Conservation (phyloP, 805 yeast genomes). For the Nakazawaea ambrosiae region DNA sequence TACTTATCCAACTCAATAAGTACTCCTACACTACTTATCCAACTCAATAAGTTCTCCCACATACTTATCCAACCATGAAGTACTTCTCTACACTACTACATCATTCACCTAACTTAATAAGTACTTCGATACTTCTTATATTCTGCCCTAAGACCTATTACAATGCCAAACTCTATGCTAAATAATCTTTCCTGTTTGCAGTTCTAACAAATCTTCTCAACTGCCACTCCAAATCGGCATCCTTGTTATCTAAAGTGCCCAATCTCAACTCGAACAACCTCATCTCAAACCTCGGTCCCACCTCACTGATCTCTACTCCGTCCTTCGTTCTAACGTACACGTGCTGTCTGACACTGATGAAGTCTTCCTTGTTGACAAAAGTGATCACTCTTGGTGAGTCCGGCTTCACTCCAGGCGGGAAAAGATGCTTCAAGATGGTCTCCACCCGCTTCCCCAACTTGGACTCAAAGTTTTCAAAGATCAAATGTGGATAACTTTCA, state of each 20-base stretch:
- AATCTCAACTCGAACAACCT: slow-evolving; percentile 78
- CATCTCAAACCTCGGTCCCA: slow-evolving; percentile 99
- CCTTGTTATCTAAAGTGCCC: slow-evolving; percentile 91
- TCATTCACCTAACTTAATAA: too few species aligned
- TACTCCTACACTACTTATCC: too few species aligned
- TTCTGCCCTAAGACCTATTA: too few species aligned
- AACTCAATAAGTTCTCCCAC: too few species aligned
- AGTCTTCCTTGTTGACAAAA: slow-evolving; percentile 86
- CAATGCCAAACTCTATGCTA: slow-evolving; percentile 34
- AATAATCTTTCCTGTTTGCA: slow-evolving; percentile 89
- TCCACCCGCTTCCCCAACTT: slow-evolving; percentile 78
- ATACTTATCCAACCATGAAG: too few species aligned
- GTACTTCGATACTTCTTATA: too few species aligned
- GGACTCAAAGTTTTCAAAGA: slow-evolving; percentile 83
- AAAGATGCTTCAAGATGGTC: slow-evolving; percentile 75
- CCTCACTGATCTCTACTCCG: slow-evolving; percentile 85
- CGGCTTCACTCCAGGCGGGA: slow-evolving; percentile 94
- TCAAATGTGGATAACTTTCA: slow-evolving; percentile 89
- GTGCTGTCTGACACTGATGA: slow-evolving; percentile 91
- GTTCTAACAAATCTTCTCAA: slow-evolving; percentile 89
- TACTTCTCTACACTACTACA: too few species aligned
- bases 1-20: too few species aligned
- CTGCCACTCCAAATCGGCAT: slow-evolving; percentile 98
- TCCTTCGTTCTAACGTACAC: slow-evolving; percentile 86
- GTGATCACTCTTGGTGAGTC: slow-evolving; percentile 90